Evolutionary conservation across 139 green algal genomes (phyloP), one percentile per base, ranked within the genome.

Genomic region (Chlorella sp.): DNA sequence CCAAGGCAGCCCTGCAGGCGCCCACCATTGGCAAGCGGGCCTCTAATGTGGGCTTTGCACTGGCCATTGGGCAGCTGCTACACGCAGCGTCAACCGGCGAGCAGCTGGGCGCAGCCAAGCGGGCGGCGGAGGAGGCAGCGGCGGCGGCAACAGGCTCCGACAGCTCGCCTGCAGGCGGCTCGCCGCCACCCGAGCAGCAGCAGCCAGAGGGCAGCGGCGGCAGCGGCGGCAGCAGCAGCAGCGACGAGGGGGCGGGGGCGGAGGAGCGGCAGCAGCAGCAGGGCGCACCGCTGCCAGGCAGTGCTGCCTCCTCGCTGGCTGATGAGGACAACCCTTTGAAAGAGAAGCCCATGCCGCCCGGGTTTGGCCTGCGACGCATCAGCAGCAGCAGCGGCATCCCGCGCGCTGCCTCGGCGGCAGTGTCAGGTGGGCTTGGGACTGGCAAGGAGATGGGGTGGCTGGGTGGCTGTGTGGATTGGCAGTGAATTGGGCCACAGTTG

Each of bases 31-130:
- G 86, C 70, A 78, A 57, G 39, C 78, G 86, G 2, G 20, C 79
- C 17, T 17, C 70, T 41, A 69, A 84, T 44, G 70, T 85, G 26
- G 86, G 80, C 12, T 89, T 86, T 62, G 79, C 79, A n/a, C 36
- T 87, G 26, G 78, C 86, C 0, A 73, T 73, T 26, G 80, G 55
- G 5, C 80, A 84, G 71, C 15, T 87, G 60, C 78, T 89, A 80
- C 47, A 71, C 13, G 39, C 26, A 25, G 70, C 76, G 1, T 44
- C 76, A 23, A 81, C 74, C 4, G 83, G 83, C 26, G 51, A 78
- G 21, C 25, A 30, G 65, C 81, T 72, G 56, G 69, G 65, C 0
- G 47, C 80, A 15, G n/a, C 23, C 38, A 65, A 47, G 67, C 41
- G 36, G 39, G 30, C 25, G 39, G 70, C 39, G 12, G 15, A 21